These are phyloP conservation scores for Pseudopyrenochaeta lycopersici DNA, from an alignment of 2,329 filamentous ascomycete genomes.

Conservation along the genomic window DNA sequence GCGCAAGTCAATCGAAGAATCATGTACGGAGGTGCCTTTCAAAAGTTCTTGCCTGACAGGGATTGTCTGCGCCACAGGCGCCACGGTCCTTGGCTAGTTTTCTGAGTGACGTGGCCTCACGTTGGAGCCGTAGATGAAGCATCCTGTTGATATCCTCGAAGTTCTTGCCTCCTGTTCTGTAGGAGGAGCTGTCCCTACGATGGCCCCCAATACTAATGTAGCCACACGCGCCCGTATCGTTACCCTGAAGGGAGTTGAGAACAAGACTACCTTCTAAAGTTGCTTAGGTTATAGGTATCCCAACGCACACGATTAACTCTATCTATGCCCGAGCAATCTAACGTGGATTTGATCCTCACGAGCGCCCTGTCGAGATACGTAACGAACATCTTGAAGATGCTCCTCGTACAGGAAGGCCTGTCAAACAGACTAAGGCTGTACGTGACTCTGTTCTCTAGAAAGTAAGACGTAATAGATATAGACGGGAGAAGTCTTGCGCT, in stretches of 20 bases:
- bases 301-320: slow-evolving; percentile 5
- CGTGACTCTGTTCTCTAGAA: slow-evolving; percentile 1
- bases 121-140: too few species aligned
- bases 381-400: slow-evolving; percentile 10
- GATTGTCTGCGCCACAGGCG: too few species aligned
- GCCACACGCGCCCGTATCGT: slow-evolving; percentile 8
- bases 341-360: slow-evolving; percentile 10
- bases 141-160: too few species aligned
- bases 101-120: too few species aligned
- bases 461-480: slow-evolving; percentile 12
- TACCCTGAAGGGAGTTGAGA: slow-evolving; percentile 4
- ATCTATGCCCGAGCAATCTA: slow-evolving; percentile 14
- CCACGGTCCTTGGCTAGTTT: too few species aligned
- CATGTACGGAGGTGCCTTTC: too few species aligned
- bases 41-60: too few species aligned
- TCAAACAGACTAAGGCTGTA: slow-evolving; percentile 8
- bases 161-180: too few species aligned
- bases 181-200: too few species aligned
- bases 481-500: slow-evolving; percentile 13
- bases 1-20: too few species aligned
- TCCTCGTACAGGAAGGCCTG: slow-evolving; percentile 4
- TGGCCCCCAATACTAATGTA: slow-evolving; percentile 11
- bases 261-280: slow-evolving; percentile 4
- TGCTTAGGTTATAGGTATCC: slow-evolving; percentile 1
- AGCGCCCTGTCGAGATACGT: slow-evolving; percentile 6